These are phyloP conservation scores for Arachis monticola DNA, from an alignment of 331 rosid species.

Conservation along the genomic window DNA sequence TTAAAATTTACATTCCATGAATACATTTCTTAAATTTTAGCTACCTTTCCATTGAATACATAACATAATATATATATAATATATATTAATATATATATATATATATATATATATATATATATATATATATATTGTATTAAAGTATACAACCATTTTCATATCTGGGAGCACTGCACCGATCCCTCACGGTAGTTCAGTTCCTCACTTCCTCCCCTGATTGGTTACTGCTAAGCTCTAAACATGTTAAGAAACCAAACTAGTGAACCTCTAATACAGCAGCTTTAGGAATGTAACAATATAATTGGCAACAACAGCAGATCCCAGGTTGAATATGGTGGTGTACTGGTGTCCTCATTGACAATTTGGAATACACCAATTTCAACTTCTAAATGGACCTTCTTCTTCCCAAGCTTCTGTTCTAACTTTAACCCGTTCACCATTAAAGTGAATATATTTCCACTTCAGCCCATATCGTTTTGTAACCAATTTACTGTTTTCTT, in stretches of 20 bases:
- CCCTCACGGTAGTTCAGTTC: background rate
- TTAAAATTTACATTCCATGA: background rate
- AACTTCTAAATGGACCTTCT: too few species aligned
- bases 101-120: too few species aligned
- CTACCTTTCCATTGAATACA: background rate
- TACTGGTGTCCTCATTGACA: too few species aligned
- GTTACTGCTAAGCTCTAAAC: background rate
- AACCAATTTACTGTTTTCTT: too few species aligned
- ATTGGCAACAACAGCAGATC: too few species aligned
- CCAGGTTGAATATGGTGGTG: too few species aligned
- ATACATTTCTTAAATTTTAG: background rate
- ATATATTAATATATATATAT: too few species aligned
- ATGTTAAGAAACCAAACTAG: background rate
- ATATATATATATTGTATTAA: background rate
- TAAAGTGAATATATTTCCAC: too few species aligned
- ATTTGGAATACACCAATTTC: too few species aligned
- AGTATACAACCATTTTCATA: background rate
- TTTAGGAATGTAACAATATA: background rate
- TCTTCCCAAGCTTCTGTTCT: too few species aligned
- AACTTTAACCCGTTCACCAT: too few species aligned
- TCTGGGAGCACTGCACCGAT: background rate
- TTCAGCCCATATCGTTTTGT: too few species aligned
- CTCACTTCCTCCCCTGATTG: background rate
- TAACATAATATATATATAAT: background rate
- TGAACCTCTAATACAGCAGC: constrained; percentile 15